phyloP scores from a whole-genome alignment of 352 stramenopile species.

The Globisporangium paddicum region DNA sequence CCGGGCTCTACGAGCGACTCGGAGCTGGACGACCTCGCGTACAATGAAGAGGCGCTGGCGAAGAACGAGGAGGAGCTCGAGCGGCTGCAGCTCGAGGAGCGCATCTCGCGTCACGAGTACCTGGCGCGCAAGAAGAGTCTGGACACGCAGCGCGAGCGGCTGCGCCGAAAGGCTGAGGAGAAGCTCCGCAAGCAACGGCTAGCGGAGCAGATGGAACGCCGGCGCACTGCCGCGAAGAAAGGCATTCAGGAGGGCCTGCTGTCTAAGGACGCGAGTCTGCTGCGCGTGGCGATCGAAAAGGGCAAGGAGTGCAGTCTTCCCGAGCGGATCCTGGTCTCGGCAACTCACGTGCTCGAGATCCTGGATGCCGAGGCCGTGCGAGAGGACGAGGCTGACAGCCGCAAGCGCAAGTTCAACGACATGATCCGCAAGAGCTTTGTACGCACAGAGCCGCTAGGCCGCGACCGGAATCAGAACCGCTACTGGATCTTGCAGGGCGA shows the following conservation, averaged over 20 bases:
- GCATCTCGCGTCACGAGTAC: constrained; percentile 81
- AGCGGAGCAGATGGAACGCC: constrained; percentile 63
- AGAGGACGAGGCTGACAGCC: constrained; percentile 54
- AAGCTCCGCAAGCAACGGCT: constrained; percentile 63
- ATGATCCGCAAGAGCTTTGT: constrained; percentile 68
- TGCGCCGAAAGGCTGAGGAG: constrained; percentile 47
- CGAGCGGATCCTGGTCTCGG: constrained; percentile 61
- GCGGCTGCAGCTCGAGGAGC: constrained; percentile 45
- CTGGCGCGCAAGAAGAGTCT: constrained; percentile 68
- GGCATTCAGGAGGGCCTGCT: constrained; percentile 57
- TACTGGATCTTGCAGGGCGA: constrained; percentile 83
- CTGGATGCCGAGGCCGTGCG: constrained; percentile 58
- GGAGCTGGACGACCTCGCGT: constrained; percentile 54
- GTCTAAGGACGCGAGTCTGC: constrained; percentile 47
- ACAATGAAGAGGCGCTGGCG: constrained; percentile 51
- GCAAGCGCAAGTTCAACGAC: constrained; percentile 60
- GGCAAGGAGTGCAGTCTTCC: constrained; percentile 63
- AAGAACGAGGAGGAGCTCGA: constrained; percentile 80
- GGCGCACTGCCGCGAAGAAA: constrained; percentile 54
- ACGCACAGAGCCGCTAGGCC: constrained; percentile 67
- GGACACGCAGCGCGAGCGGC: constrained; percentile 55
- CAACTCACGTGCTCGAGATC: constrained; percentile 71
- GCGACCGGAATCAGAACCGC: constrained; percentile 44
- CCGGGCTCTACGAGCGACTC: constrained; percentile 49
- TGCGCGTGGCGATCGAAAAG: constrained; percentile 64